phyloP scores from a whole-genome alignment of 2,329 filamentous ascomycete species.

The Blastomyces emzantsi region DNA sequence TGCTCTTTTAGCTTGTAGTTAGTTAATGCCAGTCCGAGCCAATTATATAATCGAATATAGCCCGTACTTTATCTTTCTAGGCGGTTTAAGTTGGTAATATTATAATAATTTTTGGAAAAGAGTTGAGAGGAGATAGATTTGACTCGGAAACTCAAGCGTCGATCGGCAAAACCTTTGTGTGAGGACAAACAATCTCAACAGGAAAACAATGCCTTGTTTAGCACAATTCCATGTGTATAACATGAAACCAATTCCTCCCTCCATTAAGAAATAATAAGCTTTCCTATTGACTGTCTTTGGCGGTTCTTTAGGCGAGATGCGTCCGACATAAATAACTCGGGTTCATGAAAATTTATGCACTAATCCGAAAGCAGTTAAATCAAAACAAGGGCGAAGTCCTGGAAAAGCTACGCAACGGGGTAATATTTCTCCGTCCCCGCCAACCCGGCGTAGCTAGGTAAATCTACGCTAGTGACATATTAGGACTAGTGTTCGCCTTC shows the following conservation, averaged over 20 bases:
- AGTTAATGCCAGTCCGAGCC: neutral
- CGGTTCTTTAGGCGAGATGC: no score
- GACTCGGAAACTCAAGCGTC: neutral
- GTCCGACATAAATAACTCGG: no score
- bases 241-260: neutral
- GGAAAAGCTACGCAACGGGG: neutral
- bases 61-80: neutral
- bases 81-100: neutral
- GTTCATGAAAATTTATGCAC: neutral
- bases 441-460: neutral
- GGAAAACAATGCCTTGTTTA: neutral
- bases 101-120: neutral
- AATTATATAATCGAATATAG: neutral
- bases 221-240: neutral
- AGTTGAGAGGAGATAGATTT: neutral
- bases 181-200: neutral
- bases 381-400: neutral
- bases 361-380: neutral
- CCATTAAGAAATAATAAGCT: neutral
- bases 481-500: neutral
- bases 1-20: neutral
- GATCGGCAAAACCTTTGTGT: neutral
- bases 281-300: neutral
- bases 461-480: neutral
- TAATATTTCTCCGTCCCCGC: neutral